These are phyloP conservation scores for Tetrapisispora arboricola DNA, from an alignment of 805 yeast species.

Conservation along the genomic window DNA sequence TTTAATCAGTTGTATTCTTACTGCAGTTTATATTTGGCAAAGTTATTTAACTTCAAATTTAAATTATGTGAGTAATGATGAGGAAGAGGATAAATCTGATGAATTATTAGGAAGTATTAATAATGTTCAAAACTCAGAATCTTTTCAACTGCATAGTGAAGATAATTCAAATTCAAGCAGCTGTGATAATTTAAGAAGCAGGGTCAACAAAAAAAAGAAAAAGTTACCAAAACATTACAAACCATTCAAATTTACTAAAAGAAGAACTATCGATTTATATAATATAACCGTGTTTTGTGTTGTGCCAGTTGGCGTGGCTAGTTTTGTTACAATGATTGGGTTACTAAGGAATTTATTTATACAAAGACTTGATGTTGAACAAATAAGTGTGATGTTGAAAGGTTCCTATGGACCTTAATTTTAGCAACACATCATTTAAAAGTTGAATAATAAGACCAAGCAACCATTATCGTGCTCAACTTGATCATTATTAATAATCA, in stretches of 20 bases:
- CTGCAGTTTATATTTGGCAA: conserved; percentile 72
- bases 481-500: too few relatives aligned
- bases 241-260: conserved; percentile 14
- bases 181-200: not conserved
- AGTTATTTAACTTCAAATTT: conserved; percentile 77
- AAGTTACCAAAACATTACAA: not conserved
- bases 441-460: too few relatives aligned
- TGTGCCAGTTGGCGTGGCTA: conserved; percentile 94
- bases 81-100: conserved; percentile 7
- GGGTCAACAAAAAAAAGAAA: not conserved
- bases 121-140: not conserved
- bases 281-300: conserved; percentile 92
- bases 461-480: too few relatives aligned
- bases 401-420: not conserved
- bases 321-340: conserved; percentile 85
- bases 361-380: conserved; percentile 51
- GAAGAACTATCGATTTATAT: conserved; percentile 72
- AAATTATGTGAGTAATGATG: conserved; percentile 28
- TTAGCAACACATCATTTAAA: not conserved
- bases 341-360: conserved; percentile 66
- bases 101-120: not conserved
- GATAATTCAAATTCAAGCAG: not conserved
- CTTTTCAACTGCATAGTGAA: not conserved
- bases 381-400: conserved; percentile 10
- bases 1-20: conserved; percentile 72